Evolutionary conservation across 306 rosid genomes (phyloP).

Genomic region (Quercus engelmannii): DNA sequence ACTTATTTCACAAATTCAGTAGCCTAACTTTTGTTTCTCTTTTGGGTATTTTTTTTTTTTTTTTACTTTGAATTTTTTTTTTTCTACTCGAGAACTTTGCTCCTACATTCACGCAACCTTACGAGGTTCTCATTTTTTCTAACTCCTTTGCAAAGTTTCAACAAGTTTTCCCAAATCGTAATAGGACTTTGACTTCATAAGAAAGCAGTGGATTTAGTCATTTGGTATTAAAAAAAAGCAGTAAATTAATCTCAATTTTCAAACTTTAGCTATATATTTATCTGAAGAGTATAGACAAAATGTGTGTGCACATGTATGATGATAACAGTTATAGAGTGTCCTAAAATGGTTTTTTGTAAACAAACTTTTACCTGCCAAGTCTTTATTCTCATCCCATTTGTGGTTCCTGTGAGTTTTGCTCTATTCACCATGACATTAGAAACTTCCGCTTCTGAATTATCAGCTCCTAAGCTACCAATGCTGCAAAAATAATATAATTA

Average conservation of each 20-base stretch:
- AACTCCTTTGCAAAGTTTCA: neutral
- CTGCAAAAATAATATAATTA: slow-evolving; percentile 28
- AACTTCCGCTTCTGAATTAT: slow-evolving; percentile 53
- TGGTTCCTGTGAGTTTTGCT: slow-evolving; percentile 57
- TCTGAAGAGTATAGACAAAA: too few relatives aligned
- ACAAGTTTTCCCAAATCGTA: neutral
- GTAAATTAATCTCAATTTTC: too few relatives aligned
- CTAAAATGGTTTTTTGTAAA: slow-evolving; percentile 11
- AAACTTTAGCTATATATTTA: too few relatives aligned
- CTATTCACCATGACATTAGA: slow-evolving; percentile 55
- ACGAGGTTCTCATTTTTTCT: neutral
- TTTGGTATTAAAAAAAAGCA: too few relatives aligned
- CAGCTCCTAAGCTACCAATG: slow-evolving; percentile 85
- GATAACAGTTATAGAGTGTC: too few relatives aligned
- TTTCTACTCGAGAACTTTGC: neutral
- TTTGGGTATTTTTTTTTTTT: neutral
- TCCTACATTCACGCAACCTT: neutral
- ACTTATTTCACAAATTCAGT: slow-evolving; percentile 6
- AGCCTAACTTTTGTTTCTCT: slow-evolving; percentile 13
- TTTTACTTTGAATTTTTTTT: too few relatives aligned
- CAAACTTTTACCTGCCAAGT: slow-evolving; percentile 77
- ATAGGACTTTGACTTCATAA: too few relatives aligned
- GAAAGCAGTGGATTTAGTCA: too few relatives aligned
- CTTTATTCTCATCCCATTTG: slow-evolving; percentile 85
- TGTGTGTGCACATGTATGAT: too few relatives aligned